Percentiles rank a stretch among this genome's conserved stretches.
These are phyloP conservation scores for Trichoderma virens DNA, from an alignment of 495 filamentous ascomycete species.

Conservation along the genomic window DNA sequence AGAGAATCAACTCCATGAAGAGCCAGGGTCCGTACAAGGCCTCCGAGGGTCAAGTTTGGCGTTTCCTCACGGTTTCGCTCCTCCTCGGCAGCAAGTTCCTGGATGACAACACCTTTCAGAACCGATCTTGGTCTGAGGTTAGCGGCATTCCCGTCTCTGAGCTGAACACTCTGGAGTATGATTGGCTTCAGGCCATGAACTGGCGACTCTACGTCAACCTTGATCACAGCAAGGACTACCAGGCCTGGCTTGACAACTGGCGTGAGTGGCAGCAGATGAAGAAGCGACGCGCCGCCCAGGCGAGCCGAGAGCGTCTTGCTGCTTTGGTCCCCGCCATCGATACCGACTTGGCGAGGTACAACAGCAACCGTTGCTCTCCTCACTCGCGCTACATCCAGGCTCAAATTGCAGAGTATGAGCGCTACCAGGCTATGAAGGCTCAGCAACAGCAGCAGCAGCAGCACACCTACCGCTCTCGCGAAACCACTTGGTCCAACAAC, in stretches of 20 bases:
- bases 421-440: slow-evolving; percentile 28
- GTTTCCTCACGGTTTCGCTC: slow-evolving; percentile 81
- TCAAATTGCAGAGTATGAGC: slow-evolving; percentile 45
- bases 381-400: slow-evolving; percentile 47
- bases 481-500: slow-evolving; percentile 33
- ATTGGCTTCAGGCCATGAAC: slow-evolving; percentile 79
- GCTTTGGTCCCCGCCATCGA: slow-evolving; percentile 61
- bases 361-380: slow-evolving; percentile 24
- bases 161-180: slow-evolving; percentile 81
- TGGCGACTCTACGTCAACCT: slow-evolving; percentile 89
- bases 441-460: too few relatives aligned
- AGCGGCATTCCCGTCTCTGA: slow-evolving; percentile 84
- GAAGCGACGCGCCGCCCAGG: slow-evolving; percentile 42
- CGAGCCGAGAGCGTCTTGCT: slow-evolving; percentile 41
- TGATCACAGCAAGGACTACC: slow-evolving; percentile 72
- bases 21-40: slow-evolving; percentile 46
- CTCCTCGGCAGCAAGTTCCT: slow-evolving; percentile 96
- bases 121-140: slow-evolving; percentile 97
- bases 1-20: slow-evolving; percentile 69
- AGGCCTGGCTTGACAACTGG: slow-evolving; percentile 79
- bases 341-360: slow-evolving; percentile 43
- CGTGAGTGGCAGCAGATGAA: slow-evolving; percentile 64
- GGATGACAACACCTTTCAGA: slow-evolving; percentile 99
- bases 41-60: slow-evolving; percentile 71
- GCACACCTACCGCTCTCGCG: slow-evolving; percentile 38